Evolutionary conservation across 495 filamentous ascomycete genomes (phyloP).

Genomic region (Neurospora cerealis): DNA sequence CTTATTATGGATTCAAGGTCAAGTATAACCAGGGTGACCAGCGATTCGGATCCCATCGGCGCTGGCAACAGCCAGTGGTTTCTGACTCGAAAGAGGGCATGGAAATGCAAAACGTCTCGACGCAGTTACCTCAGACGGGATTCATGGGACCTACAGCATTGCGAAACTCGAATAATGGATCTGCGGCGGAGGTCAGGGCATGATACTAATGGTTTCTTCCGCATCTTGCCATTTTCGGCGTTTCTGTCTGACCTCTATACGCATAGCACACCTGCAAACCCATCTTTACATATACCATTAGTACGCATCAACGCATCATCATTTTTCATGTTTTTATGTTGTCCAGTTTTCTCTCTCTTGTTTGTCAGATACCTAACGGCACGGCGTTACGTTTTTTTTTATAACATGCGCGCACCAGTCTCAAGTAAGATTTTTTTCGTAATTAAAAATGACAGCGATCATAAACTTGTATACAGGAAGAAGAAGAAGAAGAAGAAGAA

Average conservation of each 20-base stretch:
- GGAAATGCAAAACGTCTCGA: conserved; percentile 36
- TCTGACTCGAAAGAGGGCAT: conserved; percentile 23
- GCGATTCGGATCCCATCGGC: conserved; percentile 44
- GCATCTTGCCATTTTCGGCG: neutral
- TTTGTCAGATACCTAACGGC: neutral
- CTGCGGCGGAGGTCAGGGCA: conserved; percentile 10
- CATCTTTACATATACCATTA: neutral
- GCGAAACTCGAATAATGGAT: conserved; percentile 9
- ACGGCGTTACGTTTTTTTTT: neutral
- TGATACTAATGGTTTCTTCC: neutral
- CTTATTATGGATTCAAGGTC: conserved; percentile 80
- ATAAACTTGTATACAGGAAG: neutral
- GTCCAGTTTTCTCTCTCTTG: neutral
- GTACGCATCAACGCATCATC: neutral
- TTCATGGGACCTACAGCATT: conserved; percentile 28
- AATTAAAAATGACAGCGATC: neutral
- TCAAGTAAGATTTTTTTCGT: neutral
- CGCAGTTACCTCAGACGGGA: conserved; percentile 3
- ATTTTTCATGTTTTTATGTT: neutral
- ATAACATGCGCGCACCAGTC: neutral
- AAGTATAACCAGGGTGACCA: conserved; percentile 74
- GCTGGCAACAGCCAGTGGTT: neutral
- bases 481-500: neutral
- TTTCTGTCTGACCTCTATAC: neutral
- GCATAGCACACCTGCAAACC: neutral